A percentile compares a stretch with the other conserved stretches of the same genome.
phyloP scores from a whole-genome alignment of 495 filamentous ascomycete genomes.

The Neurospora sp. region DNA sequence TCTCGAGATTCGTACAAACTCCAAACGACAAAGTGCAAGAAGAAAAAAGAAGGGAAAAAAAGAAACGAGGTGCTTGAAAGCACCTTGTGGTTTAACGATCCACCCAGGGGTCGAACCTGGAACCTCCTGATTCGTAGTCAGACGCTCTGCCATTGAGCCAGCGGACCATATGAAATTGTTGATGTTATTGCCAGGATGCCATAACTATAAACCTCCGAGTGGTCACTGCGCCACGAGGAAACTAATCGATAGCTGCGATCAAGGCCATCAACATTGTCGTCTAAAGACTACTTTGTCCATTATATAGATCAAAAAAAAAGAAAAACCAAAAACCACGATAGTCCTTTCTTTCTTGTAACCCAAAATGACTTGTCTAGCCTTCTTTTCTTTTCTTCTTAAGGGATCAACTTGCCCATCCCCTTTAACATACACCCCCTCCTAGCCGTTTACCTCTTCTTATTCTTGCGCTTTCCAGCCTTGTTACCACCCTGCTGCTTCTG shows the following conservation, averaged over 20 bases:
- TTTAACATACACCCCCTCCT: not conserved
- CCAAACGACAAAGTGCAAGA: not conserved
- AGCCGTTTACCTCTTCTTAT: slow-evolving; percentile 33
- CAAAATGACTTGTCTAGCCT: not conserved
- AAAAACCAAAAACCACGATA: not conserved
- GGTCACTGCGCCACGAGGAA: not conserved
- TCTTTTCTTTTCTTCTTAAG: not conserved
- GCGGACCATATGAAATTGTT: not conserved
- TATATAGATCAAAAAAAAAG: not conserved
- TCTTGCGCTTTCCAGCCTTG: slow-evolving; percentile 36
- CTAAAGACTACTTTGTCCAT: not conserved
- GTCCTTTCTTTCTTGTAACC: too few species aligned
- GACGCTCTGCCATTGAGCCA: not conserved
- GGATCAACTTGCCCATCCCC: not conserved
- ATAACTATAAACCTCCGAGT: not conserved
- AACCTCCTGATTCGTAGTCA: not conserved
- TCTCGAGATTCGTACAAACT: not conserved
- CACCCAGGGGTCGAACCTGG: not conserved
- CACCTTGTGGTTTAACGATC: not conserved
- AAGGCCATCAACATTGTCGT: not conserved
- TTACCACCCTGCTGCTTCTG: slow-evolving; percentile 25
- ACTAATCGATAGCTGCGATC: not conserved
- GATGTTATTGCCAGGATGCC: not conserved
- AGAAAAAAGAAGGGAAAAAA: not conserved
- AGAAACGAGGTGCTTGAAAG: not conserved